Conservation (phyloP, 1,284 basidiomycete genomes). For the Neolentinus lepideus region DNA sequence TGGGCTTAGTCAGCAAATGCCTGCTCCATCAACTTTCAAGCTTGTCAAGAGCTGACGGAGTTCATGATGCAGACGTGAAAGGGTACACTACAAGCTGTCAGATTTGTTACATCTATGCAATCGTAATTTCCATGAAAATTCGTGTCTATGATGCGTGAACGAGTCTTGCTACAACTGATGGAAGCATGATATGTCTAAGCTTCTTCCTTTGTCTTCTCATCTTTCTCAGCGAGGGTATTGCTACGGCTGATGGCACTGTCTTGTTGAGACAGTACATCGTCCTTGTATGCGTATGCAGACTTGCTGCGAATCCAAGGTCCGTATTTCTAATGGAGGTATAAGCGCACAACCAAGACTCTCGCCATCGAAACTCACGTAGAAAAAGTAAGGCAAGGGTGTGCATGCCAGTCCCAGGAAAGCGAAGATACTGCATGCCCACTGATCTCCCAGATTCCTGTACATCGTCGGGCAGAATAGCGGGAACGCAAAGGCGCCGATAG, state of each 20-base stretch:
- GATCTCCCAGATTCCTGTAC: conserved; percentile 51
- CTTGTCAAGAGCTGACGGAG: not conserved
- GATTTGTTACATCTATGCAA: too few relatives aligned
- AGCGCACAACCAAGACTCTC: not conserved
- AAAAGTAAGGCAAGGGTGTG: conserved; percentile 44
- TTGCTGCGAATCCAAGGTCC: conserved; percentile 50
- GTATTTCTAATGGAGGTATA: conserved; percentile 37
- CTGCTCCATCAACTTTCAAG: not conserved
- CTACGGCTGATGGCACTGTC: not conserved
- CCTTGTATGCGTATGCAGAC: conserved; percentile 42
- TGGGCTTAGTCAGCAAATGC: not conserved
- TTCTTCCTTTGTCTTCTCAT: not conserved
- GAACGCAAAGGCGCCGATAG: conserved; percentile 56
- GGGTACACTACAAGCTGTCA: too few relatives aligned
- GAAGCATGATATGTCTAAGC: not conserved
- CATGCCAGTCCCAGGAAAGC: conserved; percentile 49
- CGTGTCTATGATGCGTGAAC: too few relatives aligned
- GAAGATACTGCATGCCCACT: conserved; percentile 63
- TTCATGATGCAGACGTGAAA: too few relatives aligned
- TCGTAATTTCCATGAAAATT: too few relatives aligned
- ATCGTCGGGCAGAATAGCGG: conserved; percentile 53
- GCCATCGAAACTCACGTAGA: conserved; percentile 31
- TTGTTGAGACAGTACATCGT: conserved; percentile 10
- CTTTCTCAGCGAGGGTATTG: not conserved
- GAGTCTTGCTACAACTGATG: too few relatives aligned